A percentile compares a stretch with the other conserved stretches of the same genome.
Conservation (phyloP, 1,139 yeast genomes). For the Geotrichum europaeum region DNA sequence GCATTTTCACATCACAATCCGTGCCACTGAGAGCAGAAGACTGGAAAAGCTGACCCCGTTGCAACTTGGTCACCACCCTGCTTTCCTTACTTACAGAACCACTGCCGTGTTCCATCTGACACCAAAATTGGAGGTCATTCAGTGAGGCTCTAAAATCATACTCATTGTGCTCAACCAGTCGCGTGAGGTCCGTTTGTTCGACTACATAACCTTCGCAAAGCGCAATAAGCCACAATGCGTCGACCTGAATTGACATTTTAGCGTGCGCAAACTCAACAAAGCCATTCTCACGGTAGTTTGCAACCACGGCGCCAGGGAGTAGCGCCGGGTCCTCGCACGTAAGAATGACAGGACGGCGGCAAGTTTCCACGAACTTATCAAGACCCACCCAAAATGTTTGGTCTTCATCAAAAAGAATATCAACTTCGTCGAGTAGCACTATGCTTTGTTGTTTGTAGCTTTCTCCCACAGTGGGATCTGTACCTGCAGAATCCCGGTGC, state of each 20-base stretch:
- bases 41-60: background rate
- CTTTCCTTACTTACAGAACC: background rate
- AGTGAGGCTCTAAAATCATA: slow-evolving; percentile 54
- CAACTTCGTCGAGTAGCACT: slow-evolving; percentile 80
- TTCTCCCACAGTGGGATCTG: background rate
- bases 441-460: slow-evolving; percentile 48
- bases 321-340: slow-evolving; percentile 55
- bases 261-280: slow-evolving; percentile 33
- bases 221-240: slow-evolving; percentile 36
- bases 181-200: slow-evolving; percentile 33
- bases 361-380: slow-evolving; percentile 53
- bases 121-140: slow-evolving; percentile 52
- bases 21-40: background rate
- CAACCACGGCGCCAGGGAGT: slow-evolving; percentile 7
- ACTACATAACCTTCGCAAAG: slow-evolving; percentile 38
- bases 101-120: slow-evolving; percentile 33
- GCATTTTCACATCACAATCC: background rate
- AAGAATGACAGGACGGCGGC: slow-evolving; percentile 74
- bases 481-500: slow-evolving; percentile 36
- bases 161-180: slow-evolving; percentile 35
- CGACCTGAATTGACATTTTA: slow-evolving; percentile 23
- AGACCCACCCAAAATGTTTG: slow-evolving; percentile 75
- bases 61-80: background rate
- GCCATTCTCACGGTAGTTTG: slow-evolving; percentile 5
- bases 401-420: slow-evolving; percentile 73